phyloP scores from a whole-genome alignment of 768 basidiomycete species.

The Vishniacozyma victoriae region DNA sequence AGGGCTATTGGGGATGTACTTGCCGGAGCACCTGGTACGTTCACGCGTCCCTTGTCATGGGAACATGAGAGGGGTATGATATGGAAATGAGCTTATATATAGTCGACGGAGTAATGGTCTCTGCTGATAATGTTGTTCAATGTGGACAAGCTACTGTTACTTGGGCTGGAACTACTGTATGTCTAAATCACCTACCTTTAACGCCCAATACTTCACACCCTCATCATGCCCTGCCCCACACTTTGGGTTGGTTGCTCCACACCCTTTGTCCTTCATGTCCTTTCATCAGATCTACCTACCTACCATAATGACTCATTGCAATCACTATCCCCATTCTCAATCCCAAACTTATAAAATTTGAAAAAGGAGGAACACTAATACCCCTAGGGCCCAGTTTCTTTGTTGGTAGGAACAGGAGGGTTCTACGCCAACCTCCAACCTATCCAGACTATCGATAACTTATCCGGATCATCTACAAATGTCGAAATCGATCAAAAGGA shows the following conservation, averaged over 20 bases:
- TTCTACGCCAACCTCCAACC: constrained; percentile 32
- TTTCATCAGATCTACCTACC: not conserved
- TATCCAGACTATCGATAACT: constrained; percentile 16
- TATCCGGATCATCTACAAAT: constrained; percentile 12
- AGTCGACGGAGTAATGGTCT: constrained; percentile 38
- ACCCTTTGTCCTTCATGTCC: no score
- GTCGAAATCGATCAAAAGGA: constrained; percentile 31
- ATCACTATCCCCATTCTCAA: not conserved
- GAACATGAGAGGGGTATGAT: not conserved
- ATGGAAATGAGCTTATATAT: not conserved
- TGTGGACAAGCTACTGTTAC: constrained; percentile 32
- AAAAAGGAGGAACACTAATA: no score
- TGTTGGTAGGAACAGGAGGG: constrained; percentile 38
- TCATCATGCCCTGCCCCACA: no score
- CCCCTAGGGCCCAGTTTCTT: constrained; percentile 28
- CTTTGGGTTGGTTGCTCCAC: no score
- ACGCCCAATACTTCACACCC: no score
- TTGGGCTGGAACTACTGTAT: constrained; percentile 35
- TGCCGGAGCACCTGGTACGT: constrained; percentile 17
- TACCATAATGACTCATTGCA: not conserved
- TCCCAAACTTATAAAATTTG: no score
- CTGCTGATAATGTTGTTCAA: constrained; percentile 28
- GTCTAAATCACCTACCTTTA: constrained; percentile 2
- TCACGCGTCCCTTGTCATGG: not conserved
- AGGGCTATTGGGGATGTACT: constrained; percentile 3